Evolutionary conservation across 495 filamentous ascomycete genomes (phyloP).

Genomic region (Penicillium taxi): DNA sequence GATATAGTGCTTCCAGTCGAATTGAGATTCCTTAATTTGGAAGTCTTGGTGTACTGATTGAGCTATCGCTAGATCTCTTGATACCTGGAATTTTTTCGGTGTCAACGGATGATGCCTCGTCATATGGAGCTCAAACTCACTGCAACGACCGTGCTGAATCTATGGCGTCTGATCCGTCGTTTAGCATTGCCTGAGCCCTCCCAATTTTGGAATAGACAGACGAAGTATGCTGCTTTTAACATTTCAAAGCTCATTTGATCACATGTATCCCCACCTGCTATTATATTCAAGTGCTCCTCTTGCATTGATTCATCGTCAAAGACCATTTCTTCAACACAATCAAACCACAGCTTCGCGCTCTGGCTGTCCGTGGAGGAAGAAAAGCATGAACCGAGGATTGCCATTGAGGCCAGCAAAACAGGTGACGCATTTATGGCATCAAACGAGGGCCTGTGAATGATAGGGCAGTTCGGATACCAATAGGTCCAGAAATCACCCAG

Average conservation of each 20-base stretch:
- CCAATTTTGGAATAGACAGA: conserved; percentile 22
- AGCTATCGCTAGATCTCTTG: conserved; percentile 17
- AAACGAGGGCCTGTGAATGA: not conserved
- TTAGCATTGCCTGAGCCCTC: conserved; percentile 19
- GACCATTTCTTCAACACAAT: conserved; percentile 1
- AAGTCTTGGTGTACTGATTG: conserved; percentile 9
- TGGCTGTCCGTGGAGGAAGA: not conserved
- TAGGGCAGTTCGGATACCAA: conserved; percentile 3
- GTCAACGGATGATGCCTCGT: not conserved
- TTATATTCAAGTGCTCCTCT: not conserved
- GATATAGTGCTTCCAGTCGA: not conserved
- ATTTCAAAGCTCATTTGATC: not conserved
- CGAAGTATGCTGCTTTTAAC: conserved; percentile 20
- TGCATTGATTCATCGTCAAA: not conserved
- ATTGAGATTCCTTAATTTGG: not conserved
- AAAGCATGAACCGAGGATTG: not conserved
- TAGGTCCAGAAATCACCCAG: not conserved
- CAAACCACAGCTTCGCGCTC: not conserved
- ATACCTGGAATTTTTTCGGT: conserved; percentile 7
- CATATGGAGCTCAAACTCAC: conserved; percentile 6
- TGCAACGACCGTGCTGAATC: conserved; percentile 17
- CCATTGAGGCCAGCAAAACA: not conserved
- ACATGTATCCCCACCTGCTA: not conserved
- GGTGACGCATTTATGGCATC: not conserved
- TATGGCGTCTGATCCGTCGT: conserved; percentile 15